Percentiles rank a stretch among this genome's conserved stretches.
phyloP scores from a whole-genome alignment of 2,329 filamentous ascomycete species.

The Rhinocladiella mackenziei region DNA sequence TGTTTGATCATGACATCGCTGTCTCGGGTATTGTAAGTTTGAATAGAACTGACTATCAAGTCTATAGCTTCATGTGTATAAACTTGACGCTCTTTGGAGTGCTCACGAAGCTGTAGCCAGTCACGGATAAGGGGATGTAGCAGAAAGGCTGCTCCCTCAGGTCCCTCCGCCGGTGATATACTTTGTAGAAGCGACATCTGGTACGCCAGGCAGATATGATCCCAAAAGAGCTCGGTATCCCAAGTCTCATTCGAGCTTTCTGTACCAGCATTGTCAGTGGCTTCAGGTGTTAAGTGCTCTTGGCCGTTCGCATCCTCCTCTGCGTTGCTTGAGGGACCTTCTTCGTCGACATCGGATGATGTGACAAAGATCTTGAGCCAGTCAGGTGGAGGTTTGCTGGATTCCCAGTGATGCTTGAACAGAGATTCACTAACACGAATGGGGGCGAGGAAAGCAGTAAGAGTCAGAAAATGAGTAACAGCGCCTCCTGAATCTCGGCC shows the following conservation, averaged over 20 bases:
- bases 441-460: slow-evolving; percentile 3
- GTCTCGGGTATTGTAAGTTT: neutral
- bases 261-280: neutral
- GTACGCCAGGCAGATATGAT: slow-evolving; percentile 7
- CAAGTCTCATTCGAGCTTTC: slow-evolving; percentile 1
- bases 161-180: slow-evolving; percentile 1
- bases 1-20: slow-evolving; percentile 8
- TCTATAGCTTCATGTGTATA: slow-evolving; percentile 10
- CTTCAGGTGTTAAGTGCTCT: neutral
- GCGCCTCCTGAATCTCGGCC: neutral
- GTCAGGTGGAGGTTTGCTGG: neutral
- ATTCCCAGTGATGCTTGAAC: slow-evolving; percentile 3
- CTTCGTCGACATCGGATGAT: neutral
- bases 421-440: slow-evolving; percentile 5
- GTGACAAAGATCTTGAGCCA: neutral
- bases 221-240: slow-evolving; percentile 8
- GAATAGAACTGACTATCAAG: slow-evolving; percentile 8
- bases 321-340: neutral
- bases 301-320: neutral
- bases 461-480: slow-evolving; percentile 3
- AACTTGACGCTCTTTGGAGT: slow-evolving; percentile 4
- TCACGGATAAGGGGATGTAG: slow-evolving; percentile 13
- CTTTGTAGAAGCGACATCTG: slow-evolving; percentile 10
- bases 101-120: slow-evolving; percentile 12
- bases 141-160: slow-evolving; percentile 10